Evolutionary conservation across 257 asterid genomes (phyloP), one percentile per base, ranked within the genome.

Genomic region (Plantago ovata): DNA sequence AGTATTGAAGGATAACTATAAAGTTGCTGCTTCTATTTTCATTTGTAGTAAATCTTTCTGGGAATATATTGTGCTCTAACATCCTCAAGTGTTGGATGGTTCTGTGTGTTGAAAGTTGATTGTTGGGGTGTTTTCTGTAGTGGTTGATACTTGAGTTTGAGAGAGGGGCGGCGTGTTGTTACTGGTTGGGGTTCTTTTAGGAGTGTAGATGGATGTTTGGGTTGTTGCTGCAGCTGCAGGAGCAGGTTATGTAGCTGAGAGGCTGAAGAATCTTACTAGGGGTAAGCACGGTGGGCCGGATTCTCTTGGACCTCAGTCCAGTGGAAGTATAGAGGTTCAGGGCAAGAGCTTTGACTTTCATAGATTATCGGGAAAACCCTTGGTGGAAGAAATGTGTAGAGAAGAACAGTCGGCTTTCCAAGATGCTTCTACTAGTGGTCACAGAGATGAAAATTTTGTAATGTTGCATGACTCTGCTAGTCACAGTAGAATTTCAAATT

Each of bases 131-230:
- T n/a, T n/a, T n/a, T n/a, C n/a, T n/a, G n/a, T n/a, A n/a, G n/a
- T n/a, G n/a, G n/a, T n/a, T n/a, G n/a, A n/a, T n/a, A n/a, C n/a
- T n/a, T n/a, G n/a, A n/a, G n/a, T n/a, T n/a, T n/a, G n/a, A n/a
- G n/a, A n/a, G n/a, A n/a, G n/a, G n/a, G n/a, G n/a, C n/a, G n/a
- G n/a, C n/a, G 36, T 28, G 36, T 28, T 6, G 7, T 28, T 28
- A 28, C 36, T 39, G 66, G 60, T 45, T 73, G 22, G 52, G 61
- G 16, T 33, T 56, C 56, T 46, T 20, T 55, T 63, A 49, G 44
- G 33, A n/a, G 53, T 53, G 67, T 46, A 64, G 68, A 82, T 88
- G 96, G 93, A 88, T 69, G 63, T 72, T 28, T 82, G 82, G 86
- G 59, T 69, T 58, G 76, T 75, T 49, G 81, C 81, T 7, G 88